Conservation (phyloP, 371 early-diverging fungal species). For the Mucor mucedo region DNA sequence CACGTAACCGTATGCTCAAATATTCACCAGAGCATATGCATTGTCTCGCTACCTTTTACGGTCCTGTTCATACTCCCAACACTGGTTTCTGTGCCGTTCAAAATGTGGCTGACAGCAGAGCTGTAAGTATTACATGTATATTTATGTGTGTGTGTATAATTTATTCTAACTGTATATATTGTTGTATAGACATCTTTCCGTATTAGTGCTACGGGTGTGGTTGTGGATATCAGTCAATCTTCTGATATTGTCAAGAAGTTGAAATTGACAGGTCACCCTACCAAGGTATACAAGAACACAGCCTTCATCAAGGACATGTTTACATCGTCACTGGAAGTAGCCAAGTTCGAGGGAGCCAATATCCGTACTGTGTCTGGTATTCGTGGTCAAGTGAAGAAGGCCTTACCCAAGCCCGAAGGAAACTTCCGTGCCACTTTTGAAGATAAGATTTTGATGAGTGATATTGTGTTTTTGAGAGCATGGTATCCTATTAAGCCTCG, state of each 20-base stretch:
- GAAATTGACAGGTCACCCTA: slow-evolving; percentile 95
- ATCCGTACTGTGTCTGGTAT: slow-evolving; percentile 98
- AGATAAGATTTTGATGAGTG: slow-evolving; percentile 93
- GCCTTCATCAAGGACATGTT: slow-evolving; percentile 99
- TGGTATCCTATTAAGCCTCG: slow-evolving; percentile 96
- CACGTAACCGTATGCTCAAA: slow-evolving; percentile 96
- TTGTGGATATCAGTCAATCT: slow-evolving; percentile 91
- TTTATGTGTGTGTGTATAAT: background rate
- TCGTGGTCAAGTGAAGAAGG: slow-evolving; percentile 98
- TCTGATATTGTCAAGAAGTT: slow-evolving; percentile 98
- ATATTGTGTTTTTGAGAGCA: slow-evolving; percentile 97
- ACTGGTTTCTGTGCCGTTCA: slow-evolving; percentile 96
- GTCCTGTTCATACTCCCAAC: slow-evolving; percentile 91
- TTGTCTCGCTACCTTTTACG: slow-evolving; percentile 94
- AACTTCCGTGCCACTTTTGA: slow-evolving; percentile 99
- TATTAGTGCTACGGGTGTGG: slow-evolving; percentile 93
- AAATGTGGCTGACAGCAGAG: slow-evolving; percentile 71
- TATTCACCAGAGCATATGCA: slow-evolving; percentile 99
- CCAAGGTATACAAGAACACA: slow-evolving; percentile 96
- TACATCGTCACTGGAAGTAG: slow-evolving; percentile 97
- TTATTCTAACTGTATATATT: background rate
- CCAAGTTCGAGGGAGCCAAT: slow-evolving; percentile 96
- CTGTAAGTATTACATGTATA: slow-evolving; percentile 41
- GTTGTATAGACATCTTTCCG: slow-evolving; percentile 77
- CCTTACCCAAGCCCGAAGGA: slow-evolving; percentile 86